A percentile compares a stretch with the other conserved stretches of the same genome.
Evolutionary conservation across 2,329 filamentous ascomycete species (phyloP).

Genomic region (Aspergillus pseudonomiae): DNA sequence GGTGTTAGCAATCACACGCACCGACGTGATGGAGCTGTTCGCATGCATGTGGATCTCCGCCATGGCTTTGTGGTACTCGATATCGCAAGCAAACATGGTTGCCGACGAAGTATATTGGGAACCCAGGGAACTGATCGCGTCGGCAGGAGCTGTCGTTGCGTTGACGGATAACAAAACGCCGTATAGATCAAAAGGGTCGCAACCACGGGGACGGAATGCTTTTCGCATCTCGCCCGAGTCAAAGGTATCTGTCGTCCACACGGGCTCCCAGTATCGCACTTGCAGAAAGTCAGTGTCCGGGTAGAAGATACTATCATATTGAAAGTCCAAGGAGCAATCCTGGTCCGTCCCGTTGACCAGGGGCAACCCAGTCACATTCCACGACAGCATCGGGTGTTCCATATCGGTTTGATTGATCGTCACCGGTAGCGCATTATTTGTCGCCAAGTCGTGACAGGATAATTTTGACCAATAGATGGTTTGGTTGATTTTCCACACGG

Average conservation of each 20-base stretch:
- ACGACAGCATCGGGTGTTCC: conserved; percentile 25
- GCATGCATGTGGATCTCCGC: conserved; percentile 36
- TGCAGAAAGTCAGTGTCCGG: conserved; percentile 33
- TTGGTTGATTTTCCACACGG: conserved; percentile 37
- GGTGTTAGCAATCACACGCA: conserved; percentile 25
- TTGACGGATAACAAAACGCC: conserved; percentile 37
- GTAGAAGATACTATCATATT: conserved; percentile 34
- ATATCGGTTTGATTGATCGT: conserved; percentile 22
- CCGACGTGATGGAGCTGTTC: conserved; percentile 36
- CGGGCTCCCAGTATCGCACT: conserved; percentile 40
- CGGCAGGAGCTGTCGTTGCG: conserved; percentile 19
- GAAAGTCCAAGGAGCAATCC: conserved; percentile 32
- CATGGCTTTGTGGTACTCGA: conserved; percentile 32
- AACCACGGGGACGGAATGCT: conserved; percentile 30
- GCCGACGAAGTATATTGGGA: conserved; percentile 28
- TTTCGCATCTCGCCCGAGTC: conserved; percentile 16
- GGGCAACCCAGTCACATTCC: conserved; percentile 32
- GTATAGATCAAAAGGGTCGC: conserved; percentile 36
- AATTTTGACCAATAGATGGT: conserved; percentile 37
- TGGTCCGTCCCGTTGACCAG: conserved; percentile 19
- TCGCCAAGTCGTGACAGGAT: conserved; percentile 25
- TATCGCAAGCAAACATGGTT: conserved; percentile 36
- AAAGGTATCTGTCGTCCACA: conserved; percentile 18
- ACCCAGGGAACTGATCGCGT: conserved; percentile 13
- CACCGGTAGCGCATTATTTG: conserved; percentile 26